Percentiles rank a stretch among this genome's conserved stretches.
phyloP scores from a whole-genome alignment of 2,329 filamentous ascomycete genomes.

The Podosphaera leucotricha region DNA sequence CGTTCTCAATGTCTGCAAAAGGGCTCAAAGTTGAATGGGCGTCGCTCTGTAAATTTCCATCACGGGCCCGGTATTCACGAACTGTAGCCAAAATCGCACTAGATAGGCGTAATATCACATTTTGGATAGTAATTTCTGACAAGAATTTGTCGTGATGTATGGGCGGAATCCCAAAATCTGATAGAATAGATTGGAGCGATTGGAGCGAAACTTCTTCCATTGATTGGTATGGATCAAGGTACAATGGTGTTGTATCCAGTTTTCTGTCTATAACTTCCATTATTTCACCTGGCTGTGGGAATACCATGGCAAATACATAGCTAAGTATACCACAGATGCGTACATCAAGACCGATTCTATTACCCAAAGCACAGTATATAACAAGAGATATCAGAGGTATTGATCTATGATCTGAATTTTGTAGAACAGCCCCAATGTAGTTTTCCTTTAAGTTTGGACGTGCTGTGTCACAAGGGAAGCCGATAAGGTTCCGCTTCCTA shows the following conservation, averaged over 20 bases:
- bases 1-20: constrained; percentile 16
- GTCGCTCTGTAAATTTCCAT: constrained; percentile 9
- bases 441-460: constrained; percentile 72
- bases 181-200: constrained; percentile 35
- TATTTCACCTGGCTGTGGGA: constrained; percentile 32
- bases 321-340: constrained; percentile 61
- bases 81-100: constrained; percentile 62
- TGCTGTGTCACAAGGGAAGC: constrained; percentile 37
- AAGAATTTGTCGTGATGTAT: constrained; percentile 29
- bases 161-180: constrained; percentile 21
- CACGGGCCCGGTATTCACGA: constrained; percentile 22
- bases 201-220: constrained; percentile 39
- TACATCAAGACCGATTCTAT: constrained; percentile 50
- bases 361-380: constrained; percentile 65
- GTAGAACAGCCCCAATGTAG: constrained; percentile 62
- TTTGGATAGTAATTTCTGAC: constrained; percentile 34
- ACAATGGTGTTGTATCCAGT: constrained; percentile 44
- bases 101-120: constrained; percentile 51
- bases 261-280: not conserved
- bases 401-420: constrained; percentile 48
- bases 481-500: constrained; percentile 41
- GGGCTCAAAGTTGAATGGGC: constrained; percentile 16
- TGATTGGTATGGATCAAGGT: constrained; percentile 59
- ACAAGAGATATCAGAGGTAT: constrained; percentile 68
- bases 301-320: constrained; percentile 64